Conservation (phyloP, 2,329 filamentous ascomycete genomes). For the Aspergillus terreus region DNA sequence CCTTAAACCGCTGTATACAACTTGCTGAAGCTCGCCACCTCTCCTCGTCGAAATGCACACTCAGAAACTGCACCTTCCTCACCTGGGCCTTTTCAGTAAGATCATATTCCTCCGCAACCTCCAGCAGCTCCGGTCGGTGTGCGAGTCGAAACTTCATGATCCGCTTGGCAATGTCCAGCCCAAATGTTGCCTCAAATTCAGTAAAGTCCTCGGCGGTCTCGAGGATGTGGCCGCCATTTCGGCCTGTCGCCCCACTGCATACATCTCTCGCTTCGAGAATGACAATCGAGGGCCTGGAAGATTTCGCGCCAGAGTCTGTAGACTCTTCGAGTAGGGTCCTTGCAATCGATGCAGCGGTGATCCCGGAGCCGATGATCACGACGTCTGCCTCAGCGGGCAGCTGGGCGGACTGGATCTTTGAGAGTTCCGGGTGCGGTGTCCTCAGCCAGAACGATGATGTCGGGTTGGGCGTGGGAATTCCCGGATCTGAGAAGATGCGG, state of each 20-base stretch:
- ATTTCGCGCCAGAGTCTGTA: not conserved
- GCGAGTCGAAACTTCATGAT: slow-evolving; percentile 20
- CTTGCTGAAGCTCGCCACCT: slow-evolving; percentile 18
- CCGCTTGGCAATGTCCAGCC: slow-evolving; percentile 18
- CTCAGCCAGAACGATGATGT: slow-evolving; percentile 34
- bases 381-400: slow-evolving; percentile 24
- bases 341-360: slow-evolving; percentile 25
- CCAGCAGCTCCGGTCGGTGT: slow-evolving; percentile 21
- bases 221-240: slow-evolving; percentile 32
- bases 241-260: slow-evolving; percentile 32
- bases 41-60: slow-evolving; percentile 24
- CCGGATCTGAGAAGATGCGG: slow-evolving; percentile 23
- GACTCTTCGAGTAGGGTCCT: slow-evolving; percentile 16
- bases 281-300: slow-evolving; percentile 14
- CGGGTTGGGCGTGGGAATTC: slow-evolving; percentile 21
- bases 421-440: slow-evolving; percentile 19
- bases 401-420: slow-evolving; percentile 12
- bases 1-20: slow-evolving; percentile 21
- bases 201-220: slow-evolving; percentile 24
- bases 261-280: slow-evolving; percentile 30
- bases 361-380: slow-evolving; percentile 30
- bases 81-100: slow-evolving; percentile 19
- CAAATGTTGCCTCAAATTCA: slow-evolving; percentile 14
- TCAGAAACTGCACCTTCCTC: slow-evolving; percentile 26
- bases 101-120: slow-evolving; percentile 17